Percentiles rank a stretch among this genome's conserved stretches.
phyloP scores from a whole-genome alignment of 495 filamentous ascomycete genomes.

The Cercophora newfieldiana region DNA sequence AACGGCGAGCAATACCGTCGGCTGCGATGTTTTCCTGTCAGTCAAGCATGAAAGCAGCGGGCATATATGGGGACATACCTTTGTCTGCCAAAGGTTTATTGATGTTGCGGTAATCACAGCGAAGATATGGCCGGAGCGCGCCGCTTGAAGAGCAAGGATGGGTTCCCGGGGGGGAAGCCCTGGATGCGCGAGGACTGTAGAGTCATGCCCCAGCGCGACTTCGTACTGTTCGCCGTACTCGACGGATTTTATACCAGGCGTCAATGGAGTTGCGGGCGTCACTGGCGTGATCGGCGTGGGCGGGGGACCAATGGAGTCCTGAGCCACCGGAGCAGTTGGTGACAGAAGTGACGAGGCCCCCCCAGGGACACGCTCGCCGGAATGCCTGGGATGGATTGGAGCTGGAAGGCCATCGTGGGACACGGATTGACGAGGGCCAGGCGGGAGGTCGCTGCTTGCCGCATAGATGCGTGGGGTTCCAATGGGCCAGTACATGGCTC shows the following conservation, averaged over 20 bases:
- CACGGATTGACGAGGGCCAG: slow-evolving; percentile 38
- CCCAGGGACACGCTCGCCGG: slow-evolving; percentile 35
- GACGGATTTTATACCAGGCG: slow-evolving; percentile 53
- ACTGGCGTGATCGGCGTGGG: slow-evolving; percentile 37
- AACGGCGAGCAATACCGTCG: slow-evolving; percentile 82
- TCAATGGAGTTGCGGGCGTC: slow-evolving; percentile 50
- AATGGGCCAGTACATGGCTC: slow-evolving; percentile 94
- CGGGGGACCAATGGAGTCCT: slow-evolving; percentile 30
- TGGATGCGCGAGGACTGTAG: slow-evolving; percentile 9
- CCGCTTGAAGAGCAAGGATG: slow-evolving; percentile 73
- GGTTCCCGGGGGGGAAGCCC: slow-evolving; percentile 48
- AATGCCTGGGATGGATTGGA: slow-evolving; percentile 36
- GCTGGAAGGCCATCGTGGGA: slow-evolving; percentile 45
- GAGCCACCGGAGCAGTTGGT: slow-evolving; percentile 24
- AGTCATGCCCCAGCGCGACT: slow-evolving; percentile 12
- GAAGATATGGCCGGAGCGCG: slow-evolving; percentile 83
- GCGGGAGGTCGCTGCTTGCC: slow-evolving; percentile 59
- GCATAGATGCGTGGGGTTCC: slow-evolving; percentile 88
- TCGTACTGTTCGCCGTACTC: slow-evolving; percentile 48
- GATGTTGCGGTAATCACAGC: slow-evolving; percentile 80
- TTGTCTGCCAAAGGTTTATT: slow-evolving; percentile 92
- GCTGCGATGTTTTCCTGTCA: slow-evolving; percentile 53
- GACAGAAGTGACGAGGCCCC: slow-evolving; percentile 27
- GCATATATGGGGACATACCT: slow-evolving; percentile 54
- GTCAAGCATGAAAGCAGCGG: slow-evolving; percentile 6